A percentile compares a stretch with the other conserved stretches of the same genome.
These are phyloP conservation scores for Sporothrix luriei DNA, from an alignment of 2,329 filamentous ascomycete species.

Conservation along the genomic window DNA sequence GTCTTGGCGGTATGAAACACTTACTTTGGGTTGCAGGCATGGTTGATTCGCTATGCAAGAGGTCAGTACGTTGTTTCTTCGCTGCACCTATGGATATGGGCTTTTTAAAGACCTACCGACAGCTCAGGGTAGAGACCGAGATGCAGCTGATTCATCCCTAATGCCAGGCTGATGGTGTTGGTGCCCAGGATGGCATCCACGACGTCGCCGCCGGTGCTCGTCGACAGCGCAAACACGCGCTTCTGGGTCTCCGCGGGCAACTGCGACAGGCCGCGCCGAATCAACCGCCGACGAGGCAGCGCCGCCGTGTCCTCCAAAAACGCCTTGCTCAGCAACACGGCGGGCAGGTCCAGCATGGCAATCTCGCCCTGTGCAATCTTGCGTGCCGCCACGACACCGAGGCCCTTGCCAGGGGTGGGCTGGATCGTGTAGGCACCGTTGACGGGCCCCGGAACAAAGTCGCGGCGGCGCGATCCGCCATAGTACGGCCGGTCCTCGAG, in stretches of 20 bases:
- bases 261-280: slow-evolving; percentile 40
- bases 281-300: slow-evolving; percentile 38
- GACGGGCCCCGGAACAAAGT: slow-evolving; percentile 28
- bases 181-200: slow-evolving; percentile 44
- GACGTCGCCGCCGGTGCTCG: slow-evolving; percentile 41
- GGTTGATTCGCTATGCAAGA: slow-evolving; percentile 43
- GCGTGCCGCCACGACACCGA: slow-evolving; percentile 42
- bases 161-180: slow-evolving; percentile 42
- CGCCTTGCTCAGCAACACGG: slow-evolving; percentile 39
- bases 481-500: slow-evolving; percentile 35
- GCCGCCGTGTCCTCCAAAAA: slow-evolving; percentile 35
- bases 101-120: slow-evolving; percentile 39
- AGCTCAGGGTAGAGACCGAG: slow-evolving; percentile 44
- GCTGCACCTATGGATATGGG: background rate
- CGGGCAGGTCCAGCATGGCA: slow-evolving; percentile 41
- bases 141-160: slow-evolving; percentile 36
- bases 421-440: slow-evolving; percentile 38
- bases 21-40: slow-evolving; percentile 46
- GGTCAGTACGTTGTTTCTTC: background rate
- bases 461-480: slow-evolving; percentile 34
- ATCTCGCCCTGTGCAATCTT: slow-evolving; percentile 42
- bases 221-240: slow-evolving; percentile 40
- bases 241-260: slow-evolving; percentile 37
- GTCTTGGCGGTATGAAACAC: slow-evolving; percentile 19
- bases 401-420: slow-evolving; percentile 41